phyloP scores from a whole-genome alignment of 345 rosid genomes.

The Salix udensis region DNA sequence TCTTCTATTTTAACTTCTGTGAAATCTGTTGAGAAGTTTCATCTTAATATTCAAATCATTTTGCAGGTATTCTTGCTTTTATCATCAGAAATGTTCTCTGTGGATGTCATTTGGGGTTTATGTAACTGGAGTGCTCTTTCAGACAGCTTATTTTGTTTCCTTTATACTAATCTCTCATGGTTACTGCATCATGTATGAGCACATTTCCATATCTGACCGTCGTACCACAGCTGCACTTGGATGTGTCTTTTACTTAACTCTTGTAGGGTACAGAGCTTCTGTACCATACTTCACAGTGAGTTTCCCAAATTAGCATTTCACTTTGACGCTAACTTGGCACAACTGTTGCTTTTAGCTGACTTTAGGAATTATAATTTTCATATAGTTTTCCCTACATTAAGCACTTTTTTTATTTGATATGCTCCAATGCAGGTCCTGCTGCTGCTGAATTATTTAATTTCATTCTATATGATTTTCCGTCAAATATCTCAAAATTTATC shows the following conservation, averaged over 20 bases:
- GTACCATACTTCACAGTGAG: constrained; percentile 86
- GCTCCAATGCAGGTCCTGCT: constrained; percentile 57
- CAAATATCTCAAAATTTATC: constrained; percentile 73
- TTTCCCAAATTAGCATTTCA: constrained; percentile 4
- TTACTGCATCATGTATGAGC: constrained; percentile 84
- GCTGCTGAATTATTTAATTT: constrained; percentile 70
- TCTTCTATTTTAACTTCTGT: background rate
- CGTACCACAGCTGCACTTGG: constrained; percentile 82
- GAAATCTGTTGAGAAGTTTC: background rate
- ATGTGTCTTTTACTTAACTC: constrained; percentile 77
- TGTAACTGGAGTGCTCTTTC: constrained; percentile 86
- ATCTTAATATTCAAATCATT: background rate
- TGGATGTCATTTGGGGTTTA: constrained; percentile 98
- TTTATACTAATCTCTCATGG: constrained; percentile 92
- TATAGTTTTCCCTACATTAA: background rate
- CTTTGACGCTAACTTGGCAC: background rate
- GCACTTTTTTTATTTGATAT: constrained; percentile 7
- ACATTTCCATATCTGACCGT: constrained; percentile 68
- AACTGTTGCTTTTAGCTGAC: constrained; percentile 1
- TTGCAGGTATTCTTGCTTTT: constrained; percentile 85
- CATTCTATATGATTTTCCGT: constrained; percentile 77
- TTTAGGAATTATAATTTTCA: background rate
- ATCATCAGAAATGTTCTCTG: constrained; percentile 73
- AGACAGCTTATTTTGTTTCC: constrained; percentile 83
- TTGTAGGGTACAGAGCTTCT: constrained; percentile 90